Percentiles rank a stretch among this genome's conserved stretches.
These are phyloP conservation scores for Triticum monococcum DNA, from an alignment of 176 grass and related monocot genomes.

Conservation along the genomic window DNA sequence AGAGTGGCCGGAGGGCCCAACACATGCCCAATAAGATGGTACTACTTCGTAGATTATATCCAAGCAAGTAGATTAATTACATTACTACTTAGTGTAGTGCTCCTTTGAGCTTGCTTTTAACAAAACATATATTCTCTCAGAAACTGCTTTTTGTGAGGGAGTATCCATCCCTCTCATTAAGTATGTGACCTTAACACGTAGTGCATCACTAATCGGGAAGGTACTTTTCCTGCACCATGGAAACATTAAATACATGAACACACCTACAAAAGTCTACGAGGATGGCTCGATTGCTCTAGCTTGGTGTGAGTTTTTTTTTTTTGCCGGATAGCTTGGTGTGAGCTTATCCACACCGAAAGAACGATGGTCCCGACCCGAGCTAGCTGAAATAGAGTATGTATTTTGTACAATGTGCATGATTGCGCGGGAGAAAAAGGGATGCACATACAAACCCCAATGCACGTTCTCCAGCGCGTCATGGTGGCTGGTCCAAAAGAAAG, in stretches of 20 bases:
- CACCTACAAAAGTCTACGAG: neutral
- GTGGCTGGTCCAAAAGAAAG: neutral
- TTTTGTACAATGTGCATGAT: slow-evolving; percentile 5
- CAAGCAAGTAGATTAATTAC: slow-evolving; percentile 23
- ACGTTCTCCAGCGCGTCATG: neutral
- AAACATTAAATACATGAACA: neutral
- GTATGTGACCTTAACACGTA: neutral
- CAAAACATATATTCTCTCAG: slow-evolving; percentile 45
- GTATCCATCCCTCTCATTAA: slow-evolving; percentile 31
- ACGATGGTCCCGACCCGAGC: neutral
- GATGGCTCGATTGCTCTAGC: neutral
- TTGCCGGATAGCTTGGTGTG: neutral
- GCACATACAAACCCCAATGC: neutral
- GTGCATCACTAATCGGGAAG: neutral
- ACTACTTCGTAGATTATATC: slow-evolving; percentile 16
- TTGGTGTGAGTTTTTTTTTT: neutral
- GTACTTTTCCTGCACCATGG: neutral
- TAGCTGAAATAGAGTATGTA: slow-evolving; percentile 4
- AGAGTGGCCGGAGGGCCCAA: slow-evolving; percentile 16
- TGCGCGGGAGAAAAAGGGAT: neutral
- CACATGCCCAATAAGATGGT: neutral
- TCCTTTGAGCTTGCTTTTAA: slow-evolving; percentile 32
- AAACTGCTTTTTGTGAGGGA: slow-evolving; percentile 21
- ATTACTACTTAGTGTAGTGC: slow-evolving; percentile 9
- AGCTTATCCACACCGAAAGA: slow-evolving; percentile 29